Conservation (phyloP, 1,284 basidiomycete species). For the Fomitopsis palustris region DNA sequence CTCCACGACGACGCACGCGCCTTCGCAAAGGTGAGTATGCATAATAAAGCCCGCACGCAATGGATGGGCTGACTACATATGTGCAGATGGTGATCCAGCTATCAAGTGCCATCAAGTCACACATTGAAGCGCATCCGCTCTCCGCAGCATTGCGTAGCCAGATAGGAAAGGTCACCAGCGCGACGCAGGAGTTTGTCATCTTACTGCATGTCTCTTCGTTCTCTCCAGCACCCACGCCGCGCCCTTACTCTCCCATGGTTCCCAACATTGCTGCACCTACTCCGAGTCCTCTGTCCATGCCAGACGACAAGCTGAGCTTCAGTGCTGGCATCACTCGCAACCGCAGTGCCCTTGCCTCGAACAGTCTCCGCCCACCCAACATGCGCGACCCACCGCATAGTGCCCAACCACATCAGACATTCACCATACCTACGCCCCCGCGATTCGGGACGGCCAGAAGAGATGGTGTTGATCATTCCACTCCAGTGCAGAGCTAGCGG, state of each 20-base stretch:
- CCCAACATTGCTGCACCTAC: slow-evolving; percentile 17
- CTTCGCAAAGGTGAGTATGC: slow-evolving; percentile 62
- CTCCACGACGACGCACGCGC: slow-evolving; percentile 68
- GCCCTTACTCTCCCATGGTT: slow-evolving; percentile 59
- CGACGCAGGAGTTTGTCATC: slow-evolving; percentile 76
- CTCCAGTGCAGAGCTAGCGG: slow-evolving; percentile 4
- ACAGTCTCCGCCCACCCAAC: slow-evolving; percentile 36
- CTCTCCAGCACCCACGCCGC: slow-evolving; percentile 50
- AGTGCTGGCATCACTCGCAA: slow-evolving; percentile 57
- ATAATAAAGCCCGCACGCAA: slow-evolving; percentile 1
- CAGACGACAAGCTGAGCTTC: slow-evolving; percentile 40
- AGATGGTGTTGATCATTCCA: slow-evolving; percentile 4
- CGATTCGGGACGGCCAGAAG: slow-evolving; percentile 14
- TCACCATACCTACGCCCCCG: slow-evolving; percentile 37
- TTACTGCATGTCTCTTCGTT: slow-evolving; percentile 79
- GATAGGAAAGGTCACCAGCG: slow-evolving; percentile 70
- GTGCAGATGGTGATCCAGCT: slow-evolving; percentile 63
- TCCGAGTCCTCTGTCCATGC: slow-evolving; percentile 17
- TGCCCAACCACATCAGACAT: slow-evolving; percentile 49
- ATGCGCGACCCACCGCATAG: slow-evolving; percentile 47
- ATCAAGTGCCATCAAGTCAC: slow-evolving; percentile 61
- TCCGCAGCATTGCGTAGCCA: slow-evolving; percentile 56
- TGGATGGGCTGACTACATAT: slow-evolving; percentile 3
- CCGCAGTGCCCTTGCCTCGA: slow-evolving; percentile 49
- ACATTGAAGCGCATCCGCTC: slow-evolving; percentile 51